phyloP scores from a whole-genome alignment of 306 rosid genomes.

The Dalbergia cultrata region DNA sequence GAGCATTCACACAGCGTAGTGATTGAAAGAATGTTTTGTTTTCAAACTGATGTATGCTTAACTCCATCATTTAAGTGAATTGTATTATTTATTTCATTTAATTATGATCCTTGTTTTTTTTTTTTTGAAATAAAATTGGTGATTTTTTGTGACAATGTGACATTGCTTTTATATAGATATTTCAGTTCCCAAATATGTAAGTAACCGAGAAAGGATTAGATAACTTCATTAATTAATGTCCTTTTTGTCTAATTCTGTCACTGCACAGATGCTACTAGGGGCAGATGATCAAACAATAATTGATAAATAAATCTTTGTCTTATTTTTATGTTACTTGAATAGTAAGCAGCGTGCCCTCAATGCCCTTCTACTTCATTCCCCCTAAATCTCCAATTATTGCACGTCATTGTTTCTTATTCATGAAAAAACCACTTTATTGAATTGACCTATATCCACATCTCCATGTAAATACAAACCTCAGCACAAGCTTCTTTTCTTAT shows the following conservation, averaged over 20 bases:
- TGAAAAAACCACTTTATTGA: slow-evolving; percentile 44
- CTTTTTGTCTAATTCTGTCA: slow-evolving; percentile 15
- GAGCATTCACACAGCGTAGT: slow-evolving; percentile 37
- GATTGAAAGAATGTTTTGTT: neutral
- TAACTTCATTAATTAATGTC: neutral
- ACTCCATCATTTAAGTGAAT: neutral
- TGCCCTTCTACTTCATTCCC: slow-evolving; percentile 43
- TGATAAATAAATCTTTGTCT: slow-evolving; percentile 2
- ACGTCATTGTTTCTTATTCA: slow-evolving; percentile 1
- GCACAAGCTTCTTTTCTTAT: slow-evolving; percentile 22
- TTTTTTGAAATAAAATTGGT: too few relatives aligned
- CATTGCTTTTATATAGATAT: neutral
- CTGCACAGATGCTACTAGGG: neutral
- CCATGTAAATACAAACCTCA: slow-evolving; percentile 49
- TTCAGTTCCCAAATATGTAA: neutral
- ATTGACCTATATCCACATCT: slow-evolving; percentile 54
- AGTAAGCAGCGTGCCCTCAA: slow-evolving; percentile 59
- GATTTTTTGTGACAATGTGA: too few relatives aligned
- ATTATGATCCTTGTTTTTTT: too few relatives aligned
- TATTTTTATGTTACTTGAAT: slow-evolving; percentile 44
- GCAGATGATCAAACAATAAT: neutral
- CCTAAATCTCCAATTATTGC: neutral
- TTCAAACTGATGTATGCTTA: slow-evolving; percentile 13
- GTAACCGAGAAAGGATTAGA: neutral
- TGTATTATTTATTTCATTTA: too few relatives aligned